Evolutionary conservation across 768 basidiomycete species (phyloP).

Genomic region (Suillus fuscotomentosus): DNA sequence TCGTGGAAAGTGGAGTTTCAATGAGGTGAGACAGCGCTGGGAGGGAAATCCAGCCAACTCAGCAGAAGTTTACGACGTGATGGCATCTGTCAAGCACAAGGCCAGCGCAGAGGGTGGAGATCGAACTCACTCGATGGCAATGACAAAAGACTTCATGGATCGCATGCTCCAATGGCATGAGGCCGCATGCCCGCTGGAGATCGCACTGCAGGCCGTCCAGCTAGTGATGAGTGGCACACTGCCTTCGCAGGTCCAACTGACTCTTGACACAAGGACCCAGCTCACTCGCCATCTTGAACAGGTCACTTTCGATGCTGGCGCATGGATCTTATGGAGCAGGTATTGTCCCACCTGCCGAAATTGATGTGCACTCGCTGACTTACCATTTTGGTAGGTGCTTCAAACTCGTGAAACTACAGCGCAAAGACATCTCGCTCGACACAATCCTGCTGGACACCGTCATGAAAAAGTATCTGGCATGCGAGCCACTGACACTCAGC

Average conservation of each 20-base stretch:
- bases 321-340: too few species aligned
- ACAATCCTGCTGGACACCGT: neutral
- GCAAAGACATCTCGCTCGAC: constrained; percentile 17
- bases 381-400: constrained; percentile 23
- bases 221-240: neutral
- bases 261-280: too few species aligned
- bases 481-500: constrained; percentile 7
- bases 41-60: constrained; percentile 30
- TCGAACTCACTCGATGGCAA: constrained; percentile 28
- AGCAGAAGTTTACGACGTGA: constrained; percentile 19
- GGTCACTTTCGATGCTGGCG: too few species aligned
- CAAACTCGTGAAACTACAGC: constrained; percentile 26
- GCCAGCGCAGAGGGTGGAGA: constrained; percentile 17
- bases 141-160: constrained; percentile 5
- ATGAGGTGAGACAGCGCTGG: neutral
- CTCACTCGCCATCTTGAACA: too few species aligned
- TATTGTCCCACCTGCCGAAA: too few species aligned
- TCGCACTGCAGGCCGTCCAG: neutral
- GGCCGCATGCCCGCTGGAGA: neutral
- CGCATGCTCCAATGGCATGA: neutral
- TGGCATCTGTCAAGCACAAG: constrained; percentile 25
- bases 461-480: constrained; percentile 1
- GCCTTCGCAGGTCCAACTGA: neutral
- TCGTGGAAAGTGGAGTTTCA: neutral
- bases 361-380: too few species aligned